Percentiles rank a stretch among this genome's conserved stretches.
phyloP scores from a whole-genome alignment of 371 early-diverging fungal genomes.

The Circinella umbellata region DNA sequence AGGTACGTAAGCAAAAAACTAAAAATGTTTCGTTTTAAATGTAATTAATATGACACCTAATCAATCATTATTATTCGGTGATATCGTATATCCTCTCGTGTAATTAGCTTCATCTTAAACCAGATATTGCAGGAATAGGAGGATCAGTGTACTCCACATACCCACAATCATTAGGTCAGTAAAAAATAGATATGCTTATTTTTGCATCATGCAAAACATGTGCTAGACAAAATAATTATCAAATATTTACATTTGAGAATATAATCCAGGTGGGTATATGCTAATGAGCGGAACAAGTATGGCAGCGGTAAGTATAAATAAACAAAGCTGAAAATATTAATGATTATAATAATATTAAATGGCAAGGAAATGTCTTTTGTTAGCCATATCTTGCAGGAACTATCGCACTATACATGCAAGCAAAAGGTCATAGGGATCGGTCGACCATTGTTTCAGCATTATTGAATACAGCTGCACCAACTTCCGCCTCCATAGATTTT shows the following conservation, averaged over 20 bases:
- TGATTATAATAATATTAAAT: not conserved
- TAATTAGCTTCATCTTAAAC: conserved; percentile 26
- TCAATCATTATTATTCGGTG: not conserved
- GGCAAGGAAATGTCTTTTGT: not conserved
- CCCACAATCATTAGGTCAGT: conserved; percentile 20
- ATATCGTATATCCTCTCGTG: not conserved
- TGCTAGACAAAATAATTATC: not conserved
- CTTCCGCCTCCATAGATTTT: not conserved
- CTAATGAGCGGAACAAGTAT: conserved; percentile 29
- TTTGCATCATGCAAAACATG: too few species aligned
- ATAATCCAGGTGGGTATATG: conserved; percentile 15
- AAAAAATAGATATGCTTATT: not conserved
- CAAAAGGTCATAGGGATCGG: conserved; percentile 14
- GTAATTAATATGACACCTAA: not conserved
- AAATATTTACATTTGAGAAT: not conserved
- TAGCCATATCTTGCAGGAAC: conserved; percentile 25
- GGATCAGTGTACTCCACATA: conserved; percentile 25
- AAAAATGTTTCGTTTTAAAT: too few species aligned
- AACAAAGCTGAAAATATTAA: not conserved
- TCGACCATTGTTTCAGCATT: conserved; percentile 1
- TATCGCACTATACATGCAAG: conserved; percentile 25
- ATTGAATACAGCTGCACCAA: conserved; percentile 18
- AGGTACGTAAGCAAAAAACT: conserved; percentile 7
- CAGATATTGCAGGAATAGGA: conserved; percentile 23
- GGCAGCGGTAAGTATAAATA: conserved; percentile 21